phyloP scores from a whole-genome alignment of 352 stramenopile species.

The Peronospora farinosa region DNA sequence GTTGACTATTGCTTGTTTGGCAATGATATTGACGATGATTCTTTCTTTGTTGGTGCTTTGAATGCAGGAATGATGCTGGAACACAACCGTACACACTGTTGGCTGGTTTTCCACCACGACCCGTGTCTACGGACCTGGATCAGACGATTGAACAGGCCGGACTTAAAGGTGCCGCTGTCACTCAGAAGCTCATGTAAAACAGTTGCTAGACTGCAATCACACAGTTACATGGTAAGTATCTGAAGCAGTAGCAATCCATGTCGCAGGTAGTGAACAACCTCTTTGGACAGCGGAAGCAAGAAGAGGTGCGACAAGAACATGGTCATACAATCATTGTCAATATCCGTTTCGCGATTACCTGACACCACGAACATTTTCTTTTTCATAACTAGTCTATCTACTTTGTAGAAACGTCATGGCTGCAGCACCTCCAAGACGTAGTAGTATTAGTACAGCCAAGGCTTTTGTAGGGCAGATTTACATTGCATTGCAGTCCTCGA shows the following conservation, averaged over 20 bases:
- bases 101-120: constrained; percentile 87
- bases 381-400: too few relatives aligned
- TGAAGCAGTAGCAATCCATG: neutral
- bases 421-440: constrained; percentile 4
- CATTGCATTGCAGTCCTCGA: constrained; percentile 30
- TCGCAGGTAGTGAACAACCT: too few relatives aligned
- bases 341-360: neutral
- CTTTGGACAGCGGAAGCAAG: too few relatives aligned
- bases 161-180: constrained; percentile 88
- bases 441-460: constrained; percentile 37
- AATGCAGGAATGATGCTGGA: constrained; percentile 56
- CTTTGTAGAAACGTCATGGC: neutral
- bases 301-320: too few relatives aligned
- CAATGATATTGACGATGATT: constrained; percentile 2
- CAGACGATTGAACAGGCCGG: constrained; percentile 87
- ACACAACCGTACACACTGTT: constrained; percentile 86
- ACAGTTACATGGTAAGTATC: neutral
- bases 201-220: neutral
- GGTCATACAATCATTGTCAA: constrained; percentile 2
- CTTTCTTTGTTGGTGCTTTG: constrained; percentile 3
- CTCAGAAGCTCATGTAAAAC: constrained; percentile 85
- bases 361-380: neutral
- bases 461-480: constrained; percentile 57
- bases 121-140: constrained; percentile 75
- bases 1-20: neutral